These are phyloP conservation scores for Aspergillus fructus DNA, from an alignment of 2,329 filamentous ascomycete genomes.

Conservation along the genomic window DNA sequence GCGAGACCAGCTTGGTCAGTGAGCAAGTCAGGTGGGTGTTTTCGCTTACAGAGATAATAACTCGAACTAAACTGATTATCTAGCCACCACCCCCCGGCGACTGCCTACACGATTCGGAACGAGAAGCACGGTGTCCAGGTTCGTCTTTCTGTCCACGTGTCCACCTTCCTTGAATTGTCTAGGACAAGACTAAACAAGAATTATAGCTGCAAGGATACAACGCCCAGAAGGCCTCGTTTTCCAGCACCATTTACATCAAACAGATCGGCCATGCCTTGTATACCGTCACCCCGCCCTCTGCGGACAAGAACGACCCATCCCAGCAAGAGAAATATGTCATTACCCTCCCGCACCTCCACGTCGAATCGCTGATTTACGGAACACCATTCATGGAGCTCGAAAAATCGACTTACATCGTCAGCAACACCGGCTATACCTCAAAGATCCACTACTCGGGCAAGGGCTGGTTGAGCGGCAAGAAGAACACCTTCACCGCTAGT, in stretches of 20 bases:
- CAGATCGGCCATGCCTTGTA: constrained; percentile 87
- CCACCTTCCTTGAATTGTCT: neutral
- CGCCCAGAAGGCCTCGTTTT: constrained; percentile 93
- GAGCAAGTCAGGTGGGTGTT: constrained; percentile 77
- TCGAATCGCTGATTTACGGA: constrained; percentile 78
- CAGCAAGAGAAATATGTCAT: constrained; percentile 75
- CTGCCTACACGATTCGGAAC: constrained; percentile 91
- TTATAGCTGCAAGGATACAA: constrained; percentile 74
- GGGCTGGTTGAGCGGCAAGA: constrained; percentile 93
- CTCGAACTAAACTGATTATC: neutral
- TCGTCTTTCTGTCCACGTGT: constrained; percentile 51
- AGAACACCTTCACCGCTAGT: constrained; percentile 80
- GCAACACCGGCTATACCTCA: constrained; percentile 80
- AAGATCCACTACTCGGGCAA: constrained; percentile 93
- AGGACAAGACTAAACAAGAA: neutral
- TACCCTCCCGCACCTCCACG: constrained; percentile 85
- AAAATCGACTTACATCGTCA: constrained; percentile 78
- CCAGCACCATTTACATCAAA: constrained; percentile 90
- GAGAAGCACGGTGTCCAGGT: constrained; percentile 71
- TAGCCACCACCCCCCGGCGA: constrained; percentile 88
- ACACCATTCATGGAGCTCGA: constrained; percentile 88
- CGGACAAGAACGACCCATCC: constrained; percentile 42
- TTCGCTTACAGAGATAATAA: neutral
- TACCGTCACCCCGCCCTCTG: constrained; percentile 61
- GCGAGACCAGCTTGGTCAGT: constrained; percentile 81